A percentile compares a stretch with the other conserved stretches of the same genome.
phyloP scores from a whole-genome alignment of 768 basidiomycete species.

The Mycena alexandri region DNA sequence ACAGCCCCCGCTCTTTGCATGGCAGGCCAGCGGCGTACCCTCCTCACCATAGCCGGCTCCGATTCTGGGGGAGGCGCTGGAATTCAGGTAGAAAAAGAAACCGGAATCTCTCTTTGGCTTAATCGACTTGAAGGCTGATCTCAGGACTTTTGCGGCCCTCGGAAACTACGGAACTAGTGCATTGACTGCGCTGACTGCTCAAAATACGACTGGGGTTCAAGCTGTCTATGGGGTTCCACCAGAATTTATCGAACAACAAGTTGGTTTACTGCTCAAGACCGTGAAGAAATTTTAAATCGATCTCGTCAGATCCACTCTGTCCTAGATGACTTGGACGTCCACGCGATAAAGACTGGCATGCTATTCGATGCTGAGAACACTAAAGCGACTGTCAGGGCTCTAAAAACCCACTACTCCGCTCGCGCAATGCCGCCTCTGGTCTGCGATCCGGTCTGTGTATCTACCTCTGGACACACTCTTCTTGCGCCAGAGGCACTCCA shows the following conservation, averaged over 20 bases:
- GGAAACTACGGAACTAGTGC: conserved; percentile 86
- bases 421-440: conserved; percentile 66
- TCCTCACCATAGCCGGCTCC: conserved; percentile 84
- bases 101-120: neutral
- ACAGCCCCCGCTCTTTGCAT: neutral
- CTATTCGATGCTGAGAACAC: conserved; percentile 72
- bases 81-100: conserved; percentile 72
- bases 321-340: conserved; percentile 76
- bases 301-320: conserved; percentile 74
- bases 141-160: conserved; percentile 86
- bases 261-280: conserved; percentile 43
- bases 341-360: conserved; percentile 93
- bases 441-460: conserved; percentile 92
- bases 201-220: conserved; percentile 90
- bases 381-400: conserved; percentile 61
- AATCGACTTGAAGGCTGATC: conserved; percentile 71
- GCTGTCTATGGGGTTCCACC: conserved; percentile 77
- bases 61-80: conserved; percentile 92
- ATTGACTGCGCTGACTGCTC: conserved; percentile 89
- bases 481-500: conserved; percentile 75
- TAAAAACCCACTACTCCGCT: conserved; percentile 57
- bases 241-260: conserved; percentile 82
- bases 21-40: conserved; percentile 46
- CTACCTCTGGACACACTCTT: conserved; percentile 88
- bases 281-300: conserved; percentile 1